Evolutionary conservation across 2,329 filamentous ascomycete genomes (phyloP).

Genomic region (Penicillium brevicompactum): DNA sequence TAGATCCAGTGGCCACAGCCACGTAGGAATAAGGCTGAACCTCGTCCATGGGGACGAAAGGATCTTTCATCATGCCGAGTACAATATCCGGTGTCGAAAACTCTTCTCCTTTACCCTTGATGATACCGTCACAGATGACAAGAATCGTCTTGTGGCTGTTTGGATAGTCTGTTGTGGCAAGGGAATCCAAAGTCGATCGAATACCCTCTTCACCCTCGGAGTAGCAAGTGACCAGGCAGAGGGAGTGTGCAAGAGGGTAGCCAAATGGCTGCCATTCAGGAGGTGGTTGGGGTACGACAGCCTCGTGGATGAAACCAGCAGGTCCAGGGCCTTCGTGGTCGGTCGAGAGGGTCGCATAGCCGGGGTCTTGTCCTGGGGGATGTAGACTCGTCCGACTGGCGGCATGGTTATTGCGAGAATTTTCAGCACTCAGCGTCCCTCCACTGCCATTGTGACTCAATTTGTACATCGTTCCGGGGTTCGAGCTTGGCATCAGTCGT

Average conservation of each 20-base stretch:
- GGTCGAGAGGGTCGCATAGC: slow-evolving; percentile 57
- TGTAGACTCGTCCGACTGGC: slow-evolving; percentile 62
- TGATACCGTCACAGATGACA: slow-evolving; percentile 94
- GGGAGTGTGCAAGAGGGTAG: slow-evolving; percentile 87
- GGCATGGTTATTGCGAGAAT: slow-evolving; percentile 41
- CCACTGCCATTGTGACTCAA: slow-evolving; percentile 58
- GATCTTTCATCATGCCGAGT: slow-evolving; percentile 92
- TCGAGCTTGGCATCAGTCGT: slow-evolving; percentile 62
- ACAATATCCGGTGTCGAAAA: slow-evolving; percentile 88
- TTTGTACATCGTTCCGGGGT: slow-evolving; percentile 68
- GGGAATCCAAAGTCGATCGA: slow-evolving; percentile 90
- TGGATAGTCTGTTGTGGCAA: slow-evolving; percentile 96
- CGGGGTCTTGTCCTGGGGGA: slow-evolving; percentile 53
- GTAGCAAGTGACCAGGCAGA: slow-evolving; percentile 95
- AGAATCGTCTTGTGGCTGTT: slow-evolving; percentile 98
- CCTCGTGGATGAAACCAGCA: slow-evolving; percentile 92
- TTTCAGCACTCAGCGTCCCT: slow-evolving; percentile 55
- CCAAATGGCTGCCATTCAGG: slow-evolving; percentile 97
- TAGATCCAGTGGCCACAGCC: slow-evolving; percentile 90
- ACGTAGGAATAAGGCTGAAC: slow-evolving; percentile 94
- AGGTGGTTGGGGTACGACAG: slow-evolving; percentile 93
- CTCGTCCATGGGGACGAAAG: slow-evolving; percentile 75
- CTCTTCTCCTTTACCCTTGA: slow-evolving; percentile 90
- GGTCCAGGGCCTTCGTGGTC: slow-evolving; percentile 75
- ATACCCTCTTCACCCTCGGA: slow-evolving; percentile 93